Evolutionary conservation across 352 stramenopile species (phyloP).

Genomic region (Phytophthora citrophthora): DNA sequence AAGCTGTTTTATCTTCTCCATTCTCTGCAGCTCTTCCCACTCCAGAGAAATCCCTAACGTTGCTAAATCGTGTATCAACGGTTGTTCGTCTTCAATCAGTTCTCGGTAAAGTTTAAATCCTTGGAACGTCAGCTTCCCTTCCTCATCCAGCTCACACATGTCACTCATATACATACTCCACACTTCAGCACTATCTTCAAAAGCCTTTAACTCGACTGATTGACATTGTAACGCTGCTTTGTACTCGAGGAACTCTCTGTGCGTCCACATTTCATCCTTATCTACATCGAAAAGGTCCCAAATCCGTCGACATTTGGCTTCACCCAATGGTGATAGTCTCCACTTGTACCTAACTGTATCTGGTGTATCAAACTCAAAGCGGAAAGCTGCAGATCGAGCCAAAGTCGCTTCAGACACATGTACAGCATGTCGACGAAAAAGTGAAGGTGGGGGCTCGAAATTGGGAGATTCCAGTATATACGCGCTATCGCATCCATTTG

Average conservation of each 20-base stretch:
- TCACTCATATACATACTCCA: conserved; percentile 80
- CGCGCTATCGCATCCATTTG: conserved; percentile 55
- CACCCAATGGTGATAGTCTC: conserved; percentile 47
- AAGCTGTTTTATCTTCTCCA: conserved; percentile 28
- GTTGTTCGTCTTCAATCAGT: conserved; percentile 45
- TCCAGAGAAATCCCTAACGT: conserved; percentile 49
- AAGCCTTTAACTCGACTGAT: conserved; percentile 37
- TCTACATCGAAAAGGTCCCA: conserved; percentile 67
- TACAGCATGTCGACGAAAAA: conserved; percentile 46
- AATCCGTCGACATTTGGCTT: conserved; percentile 54
- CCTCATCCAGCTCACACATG: conserved; percentile 44
- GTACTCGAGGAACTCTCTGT: conserved; percentile 73
- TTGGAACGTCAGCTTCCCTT: conserved; percentile 54
- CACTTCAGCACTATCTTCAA: conserved; percentile 46
- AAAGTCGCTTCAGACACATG: conserved; percentile 22
- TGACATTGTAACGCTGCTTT: conserved; percentile 41
- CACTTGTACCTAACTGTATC: conserved; percentile 43
- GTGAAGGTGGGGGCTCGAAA: conserved; percentile 11
- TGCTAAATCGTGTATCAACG: conserved; percentile 48
- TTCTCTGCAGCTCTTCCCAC: conserved; percentile 38
- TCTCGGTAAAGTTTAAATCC: conserved; percentile 69
- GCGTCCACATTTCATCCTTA: conserved; percentile 55
- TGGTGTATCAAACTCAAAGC: conserved; percentile 58
- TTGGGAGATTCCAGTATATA: conserved; percentile 55
- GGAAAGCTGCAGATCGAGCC: conserved; percentile 21